Conservation (phyloP, 352 stramenopile genomes). For the Phytophthora pini region DNA sequence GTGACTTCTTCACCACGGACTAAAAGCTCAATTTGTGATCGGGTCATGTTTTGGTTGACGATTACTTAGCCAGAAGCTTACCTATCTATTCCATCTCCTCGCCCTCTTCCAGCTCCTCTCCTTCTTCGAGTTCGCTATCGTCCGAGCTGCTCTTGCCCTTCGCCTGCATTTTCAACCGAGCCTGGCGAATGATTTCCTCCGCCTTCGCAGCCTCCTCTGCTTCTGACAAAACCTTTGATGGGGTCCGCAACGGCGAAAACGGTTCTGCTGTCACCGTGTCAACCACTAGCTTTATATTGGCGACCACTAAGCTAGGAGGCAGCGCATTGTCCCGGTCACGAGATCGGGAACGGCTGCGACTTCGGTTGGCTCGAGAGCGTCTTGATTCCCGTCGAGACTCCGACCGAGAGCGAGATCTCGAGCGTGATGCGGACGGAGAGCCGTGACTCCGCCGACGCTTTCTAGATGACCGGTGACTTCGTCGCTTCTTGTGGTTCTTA, state of each 20-base stretch:
- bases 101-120: slow-evolving; percentile 58
- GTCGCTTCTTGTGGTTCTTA: slow-evolving; percentile 35
- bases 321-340: slow-evolving; percentile 25
- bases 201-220: slow-evolving; percentile 60
- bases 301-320: slow-evolving; percentile 30
- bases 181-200: slow-evolving; percentile 77
- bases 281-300: slow-evolving; percentile 9
- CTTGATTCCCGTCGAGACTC: slow-evolving; percentile 26
- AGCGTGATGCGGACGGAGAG: slow-evolving; percentile 46
- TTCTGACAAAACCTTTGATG: slow-evolving; percentile 33
- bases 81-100: slow-evolving; percentile 33
- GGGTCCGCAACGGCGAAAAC: slow-evolving; percentile 25
- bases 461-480: slow-evolving; percentile 24
- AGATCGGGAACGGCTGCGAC: slow-evolving; percentile 35
- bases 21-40: not conserved
- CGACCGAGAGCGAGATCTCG: slow-evolving; percentile 46
- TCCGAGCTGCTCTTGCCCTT: slow-evolving; percentile 39
- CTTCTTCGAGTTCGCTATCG: slow-evolving; percentile 68
- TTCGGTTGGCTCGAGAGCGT: slow-evolving; percentile 26
- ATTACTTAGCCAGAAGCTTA: slow-evolving; percentile 1
- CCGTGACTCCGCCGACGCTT: slow-evolving; percentile 36
- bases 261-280: slow-evolving; percentile 6
- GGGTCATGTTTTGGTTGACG: not conserved
- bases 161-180: slow-evolving; percentile 59
- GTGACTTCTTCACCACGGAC: slow-evolving; percentile 16